Conservation (phyloP, 306 rosid genomes). For the Castanopsis chinensis region DNA sequence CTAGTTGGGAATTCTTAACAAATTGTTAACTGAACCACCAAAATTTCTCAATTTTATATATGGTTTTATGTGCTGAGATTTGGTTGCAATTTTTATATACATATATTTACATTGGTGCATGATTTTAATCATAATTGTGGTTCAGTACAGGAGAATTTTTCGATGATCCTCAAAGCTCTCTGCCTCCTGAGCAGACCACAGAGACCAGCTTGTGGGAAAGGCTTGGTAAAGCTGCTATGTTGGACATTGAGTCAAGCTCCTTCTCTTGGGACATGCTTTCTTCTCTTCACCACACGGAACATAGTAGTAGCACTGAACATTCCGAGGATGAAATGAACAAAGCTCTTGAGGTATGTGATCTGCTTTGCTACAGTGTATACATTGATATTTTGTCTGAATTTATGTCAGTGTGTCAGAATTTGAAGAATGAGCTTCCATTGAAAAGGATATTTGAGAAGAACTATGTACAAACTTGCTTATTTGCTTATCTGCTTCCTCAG, state of each 20-base stretch:
- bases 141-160: slow-evolving; percentile 53
- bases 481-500: slow-evolving; percentile 28
- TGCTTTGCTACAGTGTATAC: background rate
- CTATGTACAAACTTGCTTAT: background rate
- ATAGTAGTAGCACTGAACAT: slow-evolving; percentile 63
- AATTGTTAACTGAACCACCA: background rate
- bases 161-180: slow-evolving; percentile 31
- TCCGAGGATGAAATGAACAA: slow-evolving; percentile 87
- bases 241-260: slow-evolving; percentile 68
- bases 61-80: background rate
- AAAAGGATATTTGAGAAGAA: slow-evolving; percentile 19
- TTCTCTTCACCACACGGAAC: slow-evolving; percentile 84
- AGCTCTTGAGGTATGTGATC: slow-evolving; percentile 69
- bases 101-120: background rate
- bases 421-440: slow-evolving; percentile 6
- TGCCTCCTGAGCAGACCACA: slow-evolving; percentile 42
- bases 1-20: background rate
- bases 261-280: slow-evolving; percentile 81
- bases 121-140: slow-evolving; percentile 16
- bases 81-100: background rate
- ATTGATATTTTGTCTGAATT: background rate
- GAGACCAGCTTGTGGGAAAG: slow-evolving; percentile 87
- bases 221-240: slow-evolving; percentile 76
- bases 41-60: background rate
- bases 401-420: background rate